phyloP scores from a whole-genome alignment of 1,284 basidiomycete genomes.

The Kwoniella shivajii region DNA sequence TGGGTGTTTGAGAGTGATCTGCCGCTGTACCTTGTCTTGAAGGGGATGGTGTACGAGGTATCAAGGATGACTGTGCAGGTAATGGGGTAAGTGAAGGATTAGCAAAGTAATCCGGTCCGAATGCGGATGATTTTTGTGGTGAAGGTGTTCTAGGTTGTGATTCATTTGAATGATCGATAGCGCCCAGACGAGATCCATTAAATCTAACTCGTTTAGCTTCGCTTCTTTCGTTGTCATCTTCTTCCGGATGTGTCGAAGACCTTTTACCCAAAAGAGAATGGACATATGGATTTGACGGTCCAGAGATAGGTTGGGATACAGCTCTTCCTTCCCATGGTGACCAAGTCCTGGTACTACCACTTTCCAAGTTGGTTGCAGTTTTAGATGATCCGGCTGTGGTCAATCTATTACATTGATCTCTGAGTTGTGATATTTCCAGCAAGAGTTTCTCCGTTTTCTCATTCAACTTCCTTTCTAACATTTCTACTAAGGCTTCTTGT shows the following conservation, averaged over 20 bases:
- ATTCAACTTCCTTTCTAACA: conserved; percentile 19
- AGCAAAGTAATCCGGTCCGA: conserved; percentile 14
- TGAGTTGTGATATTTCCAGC: conserved; percentile 7
- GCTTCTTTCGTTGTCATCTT: background rate
- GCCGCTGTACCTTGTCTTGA: conserved; percentile 31
- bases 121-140: conserved; percentile 20
- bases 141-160: conserved; percentile 26
- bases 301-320: background rate
- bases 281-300: background rate
- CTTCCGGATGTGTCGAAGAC: background rate
- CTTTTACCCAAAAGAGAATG: conserved; percentile 7
- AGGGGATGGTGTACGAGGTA: conserved; percentile 38
- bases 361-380: background rate
- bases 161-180: background rate
- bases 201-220: conserved; percentile 18
- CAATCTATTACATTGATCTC: background rate
- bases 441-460: conserved; percentile 24
- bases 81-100: conserved; percentile 7
- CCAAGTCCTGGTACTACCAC: background rate
- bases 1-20: conserved; percentile 38
- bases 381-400: background rate
- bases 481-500: conserved; percentile 13
- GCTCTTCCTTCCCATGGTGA: conserved; percentile 8
- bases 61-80: background rate
- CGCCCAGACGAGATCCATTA: conserved; percentile 8